phyloP scores from a whole-genome alignment of 768 basidiomycete species.

The Cubamyces lactineus region DNA sequence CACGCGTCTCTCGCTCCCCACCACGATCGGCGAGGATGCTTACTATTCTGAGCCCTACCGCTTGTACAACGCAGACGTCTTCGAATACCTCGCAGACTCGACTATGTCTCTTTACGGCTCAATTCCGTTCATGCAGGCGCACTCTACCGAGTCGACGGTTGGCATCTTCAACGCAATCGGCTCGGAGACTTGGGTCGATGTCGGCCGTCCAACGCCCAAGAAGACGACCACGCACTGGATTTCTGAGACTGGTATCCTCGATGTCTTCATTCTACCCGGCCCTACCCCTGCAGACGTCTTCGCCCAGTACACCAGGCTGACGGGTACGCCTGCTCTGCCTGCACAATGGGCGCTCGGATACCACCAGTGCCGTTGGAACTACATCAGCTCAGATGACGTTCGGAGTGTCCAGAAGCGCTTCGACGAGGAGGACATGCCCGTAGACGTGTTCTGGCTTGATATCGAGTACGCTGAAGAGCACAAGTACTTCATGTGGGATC shows the following conservation, averaged over 20 bases:
- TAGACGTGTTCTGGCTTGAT: conserved; percentile 97
- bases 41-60: conserved; percentile 90
- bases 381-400: conserved; percentile 87
- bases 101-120: conserved; percentile 87
- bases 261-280: conserved; percentile 92
- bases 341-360: conserved; percentile 91
- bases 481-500: conserved; percentile 97
- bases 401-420: conserved; percentile 83
- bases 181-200: conserved; percentile 96
- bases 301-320: conserved; percentile 81
- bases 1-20: conserved; percentile 84
- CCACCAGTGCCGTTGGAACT: conserved; percentile 99
- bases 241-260: conserved; percentile 95
- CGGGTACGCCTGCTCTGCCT: conserved; percentile 87
- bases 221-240: conserved; percentile 95
- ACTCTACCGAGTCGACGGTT: conserved; percentile 84
- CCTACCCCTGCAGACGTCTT: conserved; percentile 84
- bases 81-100: conserved; percentile 88
- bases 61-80: conserved; percentile 94
- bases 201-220: conserved; percentile 65
- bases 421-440: conserved; percentile 92
- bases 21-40: conserved; percentile 79
- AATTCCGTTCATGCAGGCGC: conserved; percentile 93
- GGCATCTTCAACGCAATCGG: conserved; percentile 86
- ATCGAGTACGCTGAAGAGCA: conserved; percentile 95